A percentile compares a stretch with the other conserved stretches of the same genome.
These are phyloP conservation scores for Coniochaeta ligniaria DNA, from an alignment of 2,329 filamentous ascomycete species.

Conservation along the genomic window DNA sequence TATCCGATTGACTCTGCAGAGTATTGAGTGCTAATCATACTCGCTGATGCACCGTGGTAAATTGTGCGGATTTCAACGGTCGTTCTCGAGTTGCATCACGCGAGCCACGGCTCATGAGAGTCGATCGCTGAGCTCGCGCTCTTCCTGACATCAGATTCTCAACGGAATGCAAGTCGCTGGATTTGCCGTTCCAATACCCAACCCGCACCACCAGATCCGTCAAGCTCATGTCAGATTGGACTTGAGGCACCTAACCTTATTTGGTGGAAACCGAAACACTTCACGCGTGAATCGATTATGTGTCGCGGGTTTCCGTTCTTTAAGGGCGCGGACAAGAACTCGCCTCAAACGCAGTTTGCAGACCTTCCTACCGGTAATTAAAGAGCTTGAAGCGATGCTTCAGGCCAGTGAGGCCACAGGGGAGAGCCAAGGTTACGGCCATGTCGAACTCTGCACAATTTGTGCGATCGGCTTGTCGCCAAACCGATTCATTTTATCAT, in stretches of 20 bases:
- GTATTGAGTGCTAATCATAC: too few relatives aligned
- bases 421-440: too few relatives aligned
- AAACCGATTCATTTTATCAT: not conserved
- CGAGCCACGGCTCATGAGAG: too few relatives aligned
- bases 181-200: too few relatives aligned
- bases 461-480: not conserved
- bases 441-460: not conserved
- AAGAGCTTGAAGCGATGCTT: not conserved
- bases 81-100: too few relatives aligned
- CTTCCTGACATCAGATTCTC: too few relatives aligned
- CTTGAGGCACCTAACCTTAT: not conserved
- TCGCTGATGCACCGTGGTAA: too few relatives aligned
- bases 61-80: too few relatives aligned
- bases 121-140: too few relatives aligned
- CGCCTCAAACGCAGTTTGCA: not conserved
- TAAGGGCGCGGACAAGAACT: not conserved
- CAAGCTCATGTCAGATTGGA: not conserved
- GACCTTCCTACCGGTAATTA: not conserved
- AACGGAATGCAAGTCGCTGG: too few relatives aligned
- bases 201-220: not conserved
- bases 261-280: constrained; percentile 1
- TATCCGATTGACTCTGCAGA: not conserved
- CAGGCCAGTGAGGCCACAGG: too few relatives aligned
- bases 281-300: not conserved
- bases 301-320: not conserved